Evolutionary conservation across 2,329 filamentous ascomycete genomes (phyloP).

Genomic region (Aureobasidium sp.): DNA sequence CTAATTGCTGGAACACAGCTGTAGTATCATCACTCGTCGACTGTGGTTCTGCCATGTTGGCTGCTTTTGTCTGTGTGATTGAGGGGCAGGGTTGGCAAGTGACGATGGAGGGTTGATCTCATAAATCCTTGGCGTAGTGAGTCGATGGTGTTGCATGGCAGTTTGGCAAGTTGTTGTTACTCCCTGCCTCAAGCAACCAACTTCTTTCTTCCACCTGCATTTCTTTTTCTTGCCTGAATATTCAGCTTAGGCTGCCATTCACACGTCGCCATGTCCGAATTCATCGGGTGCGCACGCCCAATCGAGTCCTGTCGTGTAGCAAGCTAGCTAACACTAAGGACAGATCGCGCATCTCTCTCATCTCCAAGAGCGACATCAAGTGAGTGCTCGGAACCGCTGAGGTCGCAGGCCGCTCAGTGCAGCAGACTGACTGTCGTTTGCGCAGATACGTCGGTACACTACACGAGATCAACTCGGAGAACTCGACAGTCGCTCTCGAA

Average conservation of each 20-base stretch:
- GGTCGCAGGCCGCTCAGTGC: background rate
- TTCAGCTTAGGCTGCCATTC: conserved; percentile 3
- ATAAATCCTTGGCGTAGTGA: background rate
- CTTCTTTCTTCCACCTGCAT: conserved; percentile 3
- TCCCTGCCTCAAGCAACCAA: background rate
- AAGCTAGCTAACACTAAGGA: conserved; percentile 9
- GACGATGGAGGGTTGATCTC: background rate
- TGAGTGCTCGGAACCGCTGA: conserved; percentile 39
- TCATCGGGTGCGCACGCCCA: conserved; percentile 44
- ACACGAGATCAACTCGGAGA: conserved; percentile 96
- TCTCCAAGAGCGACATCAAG: conserved; percentile 97
- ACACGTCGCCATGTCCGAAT: conserved; percentile 45
- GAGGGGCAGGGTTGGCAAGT: background rate
- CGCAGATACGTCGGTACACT: conserved; percentile 86
- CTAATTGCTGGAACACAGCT: conserved; percentile 49
- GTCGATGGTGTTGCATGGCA: background rate
- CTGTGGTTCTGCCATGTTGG: conserved; percentile 16
- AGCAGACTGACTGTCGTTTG: background rate
- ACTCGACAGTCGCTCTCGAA: conserved; percentile 92
- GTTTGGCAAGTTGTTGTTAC: background rate
- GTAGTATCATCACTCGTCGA: conserved; percentile 18
- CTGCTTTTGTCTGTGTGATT: background rate
- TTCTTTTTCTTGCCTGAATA: background rate
- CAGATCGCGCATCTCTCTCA: conserved; percentile 88
- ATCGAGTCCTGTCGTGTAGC: conserved; percentile 35